A percentile compares a stretch with the other conserved stretches of the same genome.
These are phyloP conservation scores for Cutaneotrichosporon spelunceum DNA, from an alignment of 1,284 basidiomycete genomes.

Conservation along the genomic window DNA sequence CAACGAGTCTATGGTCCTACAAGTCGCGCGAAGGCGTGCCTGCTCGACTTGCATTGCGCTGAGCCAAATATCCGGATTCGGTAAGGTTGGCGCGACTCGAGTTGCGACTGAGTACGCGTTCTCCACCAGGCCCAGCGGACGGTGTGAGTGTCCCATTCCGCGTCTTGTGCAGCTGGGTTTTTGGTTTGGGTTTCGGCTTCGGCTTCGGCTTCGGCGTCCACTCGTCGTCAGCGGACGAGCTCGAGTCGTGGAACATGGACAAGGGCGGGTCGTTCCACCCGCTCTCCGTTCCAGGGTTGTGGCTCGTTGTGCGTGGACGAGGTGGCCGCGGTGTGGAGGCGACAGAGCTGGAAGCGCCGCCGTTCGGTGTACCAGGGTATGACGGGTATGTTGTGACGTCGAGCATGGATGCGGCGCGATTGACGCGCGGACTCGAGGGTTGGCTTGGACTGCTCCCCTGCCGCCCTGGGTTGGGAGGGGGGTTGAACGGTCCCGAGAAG, in stretches of 20 bases:
- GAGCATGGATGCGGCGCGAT: constrained; percentile 11
- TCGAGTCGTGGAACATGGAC: constrained; percentile 26
- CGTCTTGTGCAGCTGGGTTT: constrained; percentile 7
- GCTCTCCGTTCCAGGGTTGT: constrained; percentile 4
- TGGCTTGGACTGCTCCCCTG: constrained; percentile 10
- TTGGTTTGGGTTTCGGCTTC: too few relatives aligned
- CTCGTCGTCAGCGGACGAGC: constrained; percentile 13
- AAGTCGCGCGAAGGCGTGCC: constrained; percentile 21
- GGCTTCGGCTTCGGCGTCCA: not conserved
- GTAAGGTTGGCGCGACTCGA: constrained; percentile 45
- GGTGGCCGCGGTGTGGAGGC: constrained; percentile 2
- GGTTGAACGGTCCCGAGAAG: not conserved
- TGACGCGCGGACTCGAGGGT: constrained; percentile 11
- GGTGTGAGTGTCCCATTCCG: constrained; percentile 31
- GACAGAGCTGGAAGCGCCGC: not conserved
- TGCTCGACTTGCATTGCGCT: constrained; percentile 29
- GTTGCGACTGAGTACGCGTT: constrained; percentile 36
- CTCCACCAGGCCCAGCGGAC: constrained; percentile 17
- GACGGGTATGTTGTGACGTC: constrained; percentile 5
- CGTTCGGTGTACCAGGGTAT: constrained; percentile 4
- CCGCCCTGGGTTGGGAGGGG: not conserved
- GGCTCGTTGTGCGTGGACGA: constrained; percentile 21
- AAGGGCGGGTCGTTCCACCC: constrained; percentile 52
- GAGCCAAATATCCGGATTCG: constrained; percentile 42
- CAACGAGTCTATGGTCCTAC: not conserved